These are phyloP conservation scores for Mycena epipterygia DNA, from an alignment of 768 basidiomycete species.

Conservation along the genomic window DNA sequence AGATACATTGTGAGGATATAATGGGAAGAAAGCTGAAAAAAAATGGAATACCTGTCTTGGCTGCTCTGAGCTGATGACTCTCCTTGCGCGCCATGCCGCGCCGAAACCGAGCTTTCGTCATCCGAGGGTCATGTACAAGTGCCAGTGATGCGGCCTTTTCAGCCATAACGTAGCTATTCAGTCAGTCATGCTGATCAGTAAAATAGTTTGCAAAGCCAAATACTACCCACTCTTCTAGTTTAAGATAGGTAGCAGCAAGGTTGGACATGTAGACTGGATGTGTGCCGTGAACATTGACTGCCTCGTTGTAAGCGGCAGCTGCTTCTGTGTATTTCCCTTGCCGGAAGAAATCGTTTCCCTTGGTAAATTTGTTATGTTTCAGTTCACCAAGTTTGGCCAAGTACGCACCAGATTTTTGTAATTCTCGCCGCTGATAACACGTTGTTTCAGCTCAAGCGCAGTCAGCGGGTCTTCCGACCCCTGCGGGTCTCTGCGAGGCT, in stretches of 20 bases:
- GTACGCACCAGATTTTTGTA: constrained; percentile 1
- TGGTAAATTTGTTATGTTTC: neutral
- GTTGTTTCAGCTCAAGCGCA: neutral
- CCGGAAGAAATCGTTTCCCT: constrained; percentile 52
- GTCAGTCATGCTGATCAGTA: neutral
- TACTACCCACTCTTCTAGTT: constrained; percentile 47
- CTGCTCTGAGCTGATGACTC: constrained; percentile 31
- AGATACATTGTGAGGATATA: neutral
- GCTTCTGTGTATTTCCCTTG: constrained; percentile 49
- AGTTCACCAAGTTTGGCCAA: neutral
- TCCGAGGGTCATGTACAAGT: constrained; percentile 49
- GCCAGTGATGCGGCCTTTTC: constrained; percentile 55
- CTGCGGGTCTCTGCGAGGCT: neutral
- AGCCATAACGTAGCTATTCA: constrained; percentile 53
- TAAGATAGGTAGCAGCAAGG: constrained; percentile 52
- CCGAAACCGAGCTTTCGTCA: constrained; percentile 54
- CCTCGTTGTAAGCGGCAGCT: constrained; percentile 42
- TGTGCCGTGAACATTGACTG: constrained; percentile 47
- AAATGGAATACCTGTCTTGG: neutral
- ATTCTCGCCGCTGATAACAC: neutral
- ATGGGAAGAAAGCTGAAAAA: neutral
- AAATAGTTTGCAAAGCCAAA: neutral
- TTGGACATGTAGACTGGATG: constrained; percentile 52
- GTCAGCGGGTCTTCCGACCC: neutral
- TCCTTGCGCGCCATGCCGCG: constrained; percentile 54